Evolutionary conservation across 768 basidiomycete species (phyloP).

Genomic region (Hypholoma fasciculare): DNA sequence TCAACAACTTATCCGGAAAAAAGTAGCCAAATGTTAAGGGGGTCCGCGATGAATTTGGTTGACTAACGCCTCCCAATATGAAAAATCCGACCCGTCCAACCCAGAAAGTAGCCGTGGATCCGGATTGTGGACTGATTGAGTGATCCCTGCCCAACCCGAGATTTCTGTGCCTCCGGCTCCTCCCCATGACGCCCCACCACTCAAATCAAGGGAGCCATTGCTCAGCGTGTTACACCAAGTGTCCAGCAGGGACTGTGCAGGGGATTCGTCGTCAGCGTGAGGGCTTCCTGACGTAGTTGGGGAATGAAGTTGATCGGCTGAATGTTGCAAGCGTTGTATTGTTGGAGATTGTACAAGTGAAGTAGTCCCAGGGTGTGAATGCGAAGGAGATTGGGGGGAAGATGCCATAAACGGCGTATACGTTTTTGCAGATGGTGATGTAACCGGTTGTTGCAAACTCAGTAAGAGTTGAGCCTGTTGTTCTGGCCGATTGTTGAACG

Average conservation of each 20-base stretch:
- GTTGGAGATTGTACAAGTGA: conserved; percentile 48
- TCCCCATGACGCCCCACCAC: conserved; percentile 59
- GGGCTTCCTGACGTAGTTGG: conserved; percentile 73
- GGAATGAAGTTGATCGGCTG: conserved; percentile 50
- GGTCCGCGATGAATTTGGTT: conserved; percentile 51
- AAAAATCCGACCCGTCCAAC: conserved; percentile 70
- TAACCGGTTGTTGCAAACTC: conserved; percentile 42
- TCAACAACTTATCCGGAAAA: background rate
- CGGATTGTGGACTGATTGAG: conserved; percentile 37
- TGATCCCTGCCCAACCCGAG: conserved; percentile 55
- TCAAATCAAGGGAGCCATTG: conserved; percentile 57
- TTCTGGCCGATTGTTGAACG: conserved; percentile 29
- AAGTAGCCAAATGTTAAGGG: conserved; percentile 21
- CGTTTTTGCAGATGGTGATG: conserved; percentile 30
- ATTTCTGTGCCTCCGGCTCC: conserved; percentile 58
- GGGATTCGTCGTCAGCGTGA: conserved; percentile 69
- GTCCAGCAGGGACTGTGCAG: conserved; percentile 77
- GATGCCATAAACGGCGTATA: conserved; percentile 31
- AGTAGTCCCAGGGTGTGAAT: conserved; percentile 23
- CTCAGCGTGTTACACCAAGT: conserved; percentile 86
- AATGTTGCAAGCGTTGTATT: conserved; percentile 63
- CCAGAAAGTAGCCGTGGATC: conserved; percentile 48
- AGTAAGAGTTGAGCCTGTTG: conserved; percentile 54
- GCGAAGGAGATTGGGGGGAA: conserved; percentile 29
- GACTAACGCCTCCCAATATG: conserved; percentile 82